Percentiles rank a stretch among this genome's conserved stretches.
Evolutionary conservation across 345 rosid species (phyloP).

Genomic region (Salix koriyanagi): DNA sequence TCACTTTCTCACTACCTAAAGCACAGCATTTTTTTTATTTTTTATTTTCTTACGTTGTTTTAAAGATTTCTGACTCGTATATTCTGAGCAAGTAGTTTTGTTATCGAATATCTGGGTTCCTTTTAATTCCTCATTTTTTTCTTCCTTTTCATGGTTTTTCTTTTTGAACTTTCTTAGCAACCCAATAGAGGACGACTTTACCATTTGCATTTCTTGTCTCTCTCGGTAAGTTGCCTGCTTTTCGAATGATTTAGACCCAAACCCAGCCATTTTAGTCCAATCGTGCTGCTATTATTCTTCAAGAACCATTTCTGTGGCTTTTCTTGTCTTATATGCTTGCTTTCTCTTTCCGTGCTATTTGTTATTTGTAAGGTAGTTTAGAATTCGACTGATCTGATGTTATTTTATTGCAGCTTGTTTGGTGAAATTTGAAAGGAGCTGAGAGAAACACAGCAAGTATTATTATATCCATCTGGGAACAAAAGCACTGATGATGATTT

Average conservation of each 20-base stretch:
- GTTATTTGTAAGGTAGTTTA: not conserved
- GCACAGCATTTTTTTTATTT: not conserved
- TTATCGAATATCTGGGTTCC: not conserved
- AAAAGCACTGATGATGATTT: not conserved
- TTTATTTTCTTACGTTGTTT: not conserved
- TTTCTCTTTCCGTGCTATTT: not conserved
- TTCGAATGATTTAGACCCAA: not conserved
- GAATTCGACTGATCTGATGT: not conserved
- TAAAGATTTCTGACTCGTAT: not conserved
- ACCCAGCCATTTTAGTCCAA: not conserved
- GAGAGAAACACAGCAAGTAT: not conserved
- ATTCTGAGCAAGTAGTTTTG: not conserved
- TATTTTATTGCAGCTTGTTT: slow-evolving; percentile 6
- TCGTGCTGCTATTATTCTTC: not conserved
- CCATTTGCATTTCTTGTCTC: not conserved
- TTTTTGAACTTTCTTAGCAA: slow-evolving; percentile 26
- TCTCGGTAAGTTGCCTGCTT: not conserved
- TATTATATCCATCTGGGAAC: not conserved
- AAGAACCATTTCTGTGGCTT: not conserved
- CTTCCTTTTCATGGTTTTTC: not conserved
- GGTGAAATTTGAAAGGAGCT: not conserved
- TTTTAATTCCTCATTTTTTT: not conserved
- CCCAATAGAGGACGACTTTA: slow-evolving; percentile 25
- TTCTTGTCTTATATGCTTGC: not conserved
- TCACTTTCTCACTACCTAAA: not conserved